Conservation (phyloP, 805 yeast species). For the Candida chauliodis region DNA sequence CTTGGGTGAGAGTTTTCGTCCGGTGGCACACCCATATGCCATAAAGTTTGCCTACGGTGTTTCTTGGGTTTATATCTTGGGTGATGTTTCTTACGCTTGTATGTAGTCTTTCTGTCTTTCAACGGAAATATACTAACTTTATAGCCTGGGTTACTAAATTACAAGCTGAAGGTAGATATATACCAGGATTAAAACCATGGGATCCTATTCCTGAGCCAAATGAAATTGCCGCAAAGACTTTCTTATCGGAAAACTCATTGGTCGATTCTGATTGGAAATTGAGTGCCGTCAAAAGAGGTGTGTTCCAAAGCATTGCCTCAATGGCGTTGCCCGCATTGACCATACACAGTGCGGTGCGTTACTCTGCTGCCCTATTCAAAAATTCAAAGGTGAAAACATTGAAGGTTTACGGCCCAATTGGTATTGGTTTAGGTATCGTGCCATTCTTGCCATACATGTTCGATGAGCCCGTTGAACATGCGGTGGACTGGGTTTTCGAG, state of each 20-base stretch:
- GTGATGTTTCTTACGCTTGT: constrained; percentile 65
- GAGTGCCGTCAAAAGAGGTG: constrained; percentile 64
- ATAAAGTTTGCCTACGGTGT: constrained; percentile 67
- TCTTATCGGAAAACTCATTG: constrained; percentile 19
- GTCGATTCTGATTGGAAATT: constrained; percentile 64
- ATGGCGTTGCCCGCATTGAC: constrained; percentile 89
- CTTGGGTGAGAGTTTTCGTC: constrained; percentile 82
- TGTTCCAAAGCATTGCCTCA: constrained; percentile 77
- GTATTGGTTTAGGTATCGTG: constrained; percentile 70
- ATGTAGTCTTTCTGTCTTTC: constrained; percentile 19
- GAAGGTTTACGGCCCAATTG: constrained; percentile 73
- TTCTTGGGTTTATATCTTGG: constrained; percentile 72
- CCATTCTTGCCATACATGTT: constrained; percentile 75
- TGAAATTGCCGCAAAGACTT: constrained; percentile 34
- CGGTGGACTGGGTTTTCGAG: constrained; percentile 59
- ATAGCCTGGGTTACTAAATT: constrained; percentile 60
- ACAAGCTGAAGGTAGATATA: constrained; percentile 61
- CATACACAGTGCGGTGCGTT: constrained; percentile 71
- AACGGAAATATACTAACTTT: not conserved
- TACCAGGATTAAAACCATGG: constrained; percentile 69
- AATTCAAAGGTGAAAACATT: constrained; percentile 46
- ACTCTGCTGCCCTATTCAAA: constrained; percentile 61
- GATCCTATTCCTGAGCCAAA: constrained; percentile 38
- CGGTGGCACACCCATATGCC: constrained; percentile 68
- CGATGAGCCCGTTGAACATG: constrained; percentile 78